Evolutionary conservation across 148 eudicot species (phyloP).

Genomic region (Heliosperma pusillum): DNA sequence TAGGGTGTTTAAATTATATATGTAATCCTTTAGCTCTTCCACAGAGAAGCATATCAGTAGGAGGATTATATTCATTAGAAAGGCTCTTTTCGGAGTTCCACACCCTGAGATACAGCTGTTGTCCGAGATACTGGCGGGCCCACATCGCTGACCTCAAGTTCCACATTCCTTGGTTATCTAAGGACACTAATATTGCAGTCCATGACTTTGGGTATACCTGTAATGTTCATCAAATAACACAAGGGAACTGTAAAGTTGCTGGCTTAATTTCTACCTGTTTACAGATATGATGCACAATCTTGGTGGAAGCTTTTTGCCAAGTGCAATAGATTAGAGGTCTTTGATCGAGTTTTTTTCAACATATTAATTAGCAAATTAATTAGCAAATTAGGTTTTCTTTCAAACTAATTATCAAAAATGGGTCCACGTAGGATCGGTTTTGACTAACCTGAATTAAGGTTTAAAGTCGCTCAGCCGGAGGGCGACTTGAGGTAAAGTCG

Average conservation of each 20-base stretch:
- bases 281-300: too few relatives aligned
- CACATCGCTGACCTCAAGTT: slow-evolving; percentile 64
- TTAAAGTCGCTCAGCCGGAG: too few relatives aligned
- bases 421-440: too few relatives aligned
- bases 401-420: too few relatives aligned
- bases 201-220: slow-evolving; percentile 72
- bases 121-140: slow-evolving; percentile 59
- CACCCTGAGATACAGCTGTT: slow-evolving; percentile 60
- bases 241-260: background rate
- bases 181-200: slow-evolving; percentile 54
- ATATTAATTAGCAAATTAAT: too few relatives aligned
- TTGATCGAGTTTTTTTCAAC: too few relatives aligned
- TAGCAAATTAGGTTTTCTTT: too few relatives aligned
- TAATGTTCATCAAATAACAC: background rate
- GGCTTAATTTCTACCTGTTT: too few relatives aligned
- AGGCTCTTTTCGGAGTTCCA: slow-evolving; percentile 41
- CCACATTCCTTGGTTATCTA: slow-evolving; percentile 85
- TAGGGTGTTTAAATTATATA: slow-evolving; percentile 25
- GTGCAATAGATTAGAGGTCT: too few relatives aligned
- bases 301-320: too few relatives aligned
- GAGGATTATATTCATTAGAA: slow-evolving; percentile 47
- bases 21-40: slow-evolving; percentile 49
- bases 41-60: slow-evolving; percentile 47
- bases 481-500: too few relatives aligned
- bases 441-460: too few relatives aligned